Conservation (phyloP, 2,329 filamentous ascomycete species). For the Botryotinia globosa region DNA sequence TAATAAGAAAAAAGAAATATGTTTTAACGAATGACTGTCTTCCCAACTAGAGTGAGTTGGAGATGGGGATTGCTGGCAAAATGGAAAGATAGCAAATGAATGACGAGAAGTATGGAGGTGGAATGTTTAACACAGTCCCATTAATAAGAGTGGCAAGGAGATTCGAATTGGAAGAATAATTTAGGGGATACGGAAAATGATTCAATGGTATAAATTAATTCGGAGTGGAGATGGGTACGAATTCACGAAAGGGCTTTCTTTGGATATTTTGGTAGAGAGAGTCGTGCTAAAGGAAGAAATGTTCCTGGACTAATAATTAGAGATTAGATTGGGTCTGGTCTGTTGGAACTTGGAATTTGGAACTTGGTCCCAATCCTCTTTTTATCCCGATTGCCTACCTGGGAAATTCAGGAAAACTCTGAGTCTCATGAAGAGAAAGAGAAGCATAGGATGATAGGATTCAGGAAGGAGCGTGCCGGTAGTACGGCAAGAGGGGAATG, state of each 20-base stretch:
- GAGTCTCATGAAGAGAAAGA: background rate
- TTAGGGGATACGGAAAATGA: constrained; percentile 10
- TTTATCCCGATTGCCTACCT: too few species aligned
- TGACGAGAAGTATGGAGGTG: background rate
- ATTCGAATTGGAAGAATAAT: constrained; percentile 10
- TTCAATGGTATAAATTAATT: background rate
- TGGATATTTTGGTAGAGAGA: background rate
- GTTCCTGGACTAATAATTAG: background rate
- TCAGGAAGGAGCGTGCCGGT: background rate
- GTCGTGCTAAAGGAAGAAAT: background rate
- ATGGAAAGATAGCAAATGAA: background rate
- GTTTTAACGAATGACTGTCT: constrained; percentile 14
- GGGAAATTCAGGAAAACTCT: background rate
- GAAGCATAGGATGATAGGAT: too few species aligned
- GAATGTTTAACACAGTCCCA: background rate
- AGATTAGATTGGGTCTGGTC: constrained; percentile 7
- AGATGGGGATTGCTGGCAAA: background rate
- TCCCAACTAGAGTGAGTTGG: background rate
- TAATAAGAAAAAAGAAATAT: background rate
- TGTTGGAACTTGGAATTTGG: background rate
- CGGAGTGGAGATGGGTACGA: constrained; percentile 2
- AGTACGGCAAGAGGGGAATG: background rate
- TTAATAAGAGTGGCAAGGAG: constrained; percentile 14
- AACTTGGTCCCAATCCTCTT: background rate
- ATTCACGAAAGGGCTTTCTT: background rate